Base-by-base conservation (phyloP, 805 yeast genomes). In the Debaryomyces tyrocola region DNA sequence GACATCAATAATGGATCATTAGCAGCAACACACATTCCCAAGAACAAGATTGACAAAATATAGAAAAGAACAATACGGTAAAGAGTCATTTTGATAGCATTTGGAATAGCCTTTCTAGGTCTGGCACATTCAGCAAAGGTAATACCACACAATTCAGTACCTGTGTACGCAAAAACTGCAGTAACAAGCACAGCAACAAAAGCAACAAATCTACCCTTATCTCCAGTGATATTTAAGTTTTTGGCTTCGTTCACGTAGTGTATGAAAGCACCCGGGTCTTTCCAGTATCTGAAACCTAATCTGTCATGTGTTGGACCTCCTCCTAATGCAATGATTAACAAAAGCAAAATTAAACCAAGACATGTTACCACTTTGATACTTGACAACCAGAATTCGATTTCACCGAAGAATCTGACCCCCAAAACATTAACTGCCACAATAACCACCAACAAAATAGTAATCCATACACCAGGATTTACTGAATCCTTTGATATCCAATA, bases 281-380 rank as follows among this genome's bases (percentile, higher is more conserved):
- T 63, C 88, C 89, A 85, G 66, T 73, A 85, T 57, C 87, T 75
- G 69, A 84, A 86, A 1, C 91, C 92, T 29, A 79, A 66, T 64
- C 92, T 76, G 55, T 85, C 90, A 56, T 83, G 84, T 37, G 75
- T 74, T 52, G 92, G 91, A 24, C 83, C 87, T 45, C 94, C 96
- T 49, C 96, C 96, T 46, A 83, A 70, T 68, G 85, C 84, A 49
- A 87, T 78, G 47, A 83, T 67, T 52, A 85, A 75, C 44, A 85
- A 69, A 43, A 85, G 63, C 12, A 87, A 49, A 47, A 87, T 85
- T 40, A 87, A 70, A n/a, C 86, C 90, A 36, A 82, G 52, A 69
- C 83, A 79, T 6, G 87, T 81, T 34, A 82, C 37, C 29, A 87
- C 83, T 66, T 87, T 87, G 55, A 85, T 67, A 24, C 79, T 62